Evolutionary conservation across 768 basidiomycete species (phyloP).

Genomic region (Hortiboletus flavorubellus): DNA sequence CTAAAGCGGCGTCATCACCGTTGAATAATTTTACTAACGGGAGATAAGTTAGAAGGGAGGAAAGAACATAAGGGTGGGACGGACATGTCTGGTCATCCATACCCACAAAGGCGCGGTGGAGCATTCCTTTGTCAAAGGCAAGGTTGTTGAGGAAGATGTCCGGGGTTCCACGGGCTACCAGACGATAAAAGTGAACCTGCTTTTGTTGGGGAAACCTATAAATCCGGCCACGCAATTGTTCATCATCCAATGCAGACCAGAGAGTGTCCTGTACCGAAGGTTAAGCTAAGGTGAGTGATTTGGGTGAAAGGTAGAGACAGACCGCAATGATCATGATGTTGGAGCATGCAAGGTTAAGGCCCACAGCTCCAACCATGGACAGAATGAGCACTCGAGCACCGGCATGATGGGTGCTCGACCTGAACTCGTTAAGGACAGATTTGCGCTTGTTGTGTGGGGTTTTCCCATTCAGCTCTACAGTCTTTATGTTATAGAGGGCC

Average conservation of each 20-base stretch:
- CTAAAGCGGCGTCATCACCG: no score
- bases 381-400: constrained; percentile 12
- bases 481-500: background rate
- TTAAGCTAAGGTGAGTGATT: background rate
- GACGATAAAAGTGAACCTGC: constrained; percentile 14
- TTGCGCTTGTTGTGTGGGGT: background rate
- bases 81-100: background rate
- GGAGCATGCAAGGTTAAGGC: constrained; percentile 4
- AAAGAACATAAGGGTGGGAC: no score
- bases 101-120: background rate
- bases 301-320: background rate
- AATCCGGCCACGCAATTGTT: constrained; percentile 15
- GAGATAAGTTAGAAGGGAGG: no score
- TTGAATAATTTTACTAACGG: no score
- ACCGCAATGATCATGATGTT: constrained; percentile 12
- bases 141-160: constrained; percentile 25
- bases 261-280: constrained; percentile 12
- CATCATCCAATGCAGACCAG: constrained; percentile 22
- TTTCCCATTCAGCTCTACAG: background rate
- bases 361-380: constrained; percentile 11
- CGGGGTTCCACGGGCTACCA: constrained; percentile 1
- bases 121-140: constrained; percentile 12
- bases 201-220: constrained; percentile 14
- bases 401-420: background rate
- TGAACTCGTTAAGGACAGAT: background rate